phyloP scores from a whole-genome alignment of 345 rosid species.

The Eucalyptus victrix region DNA sequence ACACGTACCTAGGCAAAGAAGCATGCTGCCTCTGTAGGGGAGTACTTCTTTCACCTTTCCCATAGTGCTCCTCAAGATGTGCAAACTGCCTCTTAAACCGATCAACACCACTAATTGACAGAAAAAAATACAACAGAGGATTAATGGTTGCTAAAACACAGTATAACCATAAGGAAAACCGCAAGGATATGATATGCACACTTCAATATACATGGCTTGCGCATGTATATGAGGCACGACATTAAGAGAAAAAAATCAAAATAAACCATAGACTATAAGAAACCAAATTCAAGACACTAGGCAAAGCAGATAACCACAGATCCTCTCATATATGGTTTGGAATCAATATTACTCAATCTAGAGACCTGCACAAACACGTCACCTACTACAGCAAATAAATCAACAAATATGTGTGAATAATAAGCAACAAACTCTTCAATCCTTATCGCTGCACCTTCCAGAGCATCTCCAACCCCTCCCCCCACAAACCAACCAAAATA shows the following conservation, averaged over 20 bases:
- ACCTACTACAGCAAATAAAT: neutral
- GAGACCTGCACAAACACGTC: neutral
- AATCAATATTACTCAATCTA: neutral
- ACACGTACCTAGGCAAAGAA: conserved; percentile 83
- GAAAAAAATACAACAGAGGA: neutral
- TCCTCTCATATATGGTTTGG: neutral
- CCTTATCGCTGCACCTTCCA: neutral
- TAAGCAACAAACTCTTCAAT: neutral
- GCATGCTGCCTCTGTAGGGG: conserved; percentile 91
- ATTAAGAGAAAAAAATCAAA: neutral
- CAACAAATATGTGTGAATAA: neutral
- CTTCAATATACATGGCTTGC: neutral
- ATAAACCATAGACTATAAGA: neutral
- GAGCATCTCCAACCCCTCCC: neutral
- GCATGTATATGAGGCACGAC: neutral
- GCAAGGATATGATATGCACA: neutral
- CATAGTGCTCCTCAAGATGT: conserved; percentile 79
- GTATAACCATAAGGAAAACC: neutral
- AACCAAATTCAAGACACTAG: neutral
- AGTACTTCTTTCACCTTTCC: conserved; percentile 70
- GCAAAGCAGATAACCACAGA: neutral
- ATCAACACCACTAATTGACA: conserved; percentile 76
- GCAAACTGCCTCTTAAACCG: conserved; percentile 99
- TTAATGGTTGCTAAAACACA: neutral
- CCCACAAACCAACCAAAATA: neutral